These are phyloP conservation scores for Arbutus unedo DNA, from an alignment of 148 eudicot genomes.

Conservation along the genomic window DNA sequence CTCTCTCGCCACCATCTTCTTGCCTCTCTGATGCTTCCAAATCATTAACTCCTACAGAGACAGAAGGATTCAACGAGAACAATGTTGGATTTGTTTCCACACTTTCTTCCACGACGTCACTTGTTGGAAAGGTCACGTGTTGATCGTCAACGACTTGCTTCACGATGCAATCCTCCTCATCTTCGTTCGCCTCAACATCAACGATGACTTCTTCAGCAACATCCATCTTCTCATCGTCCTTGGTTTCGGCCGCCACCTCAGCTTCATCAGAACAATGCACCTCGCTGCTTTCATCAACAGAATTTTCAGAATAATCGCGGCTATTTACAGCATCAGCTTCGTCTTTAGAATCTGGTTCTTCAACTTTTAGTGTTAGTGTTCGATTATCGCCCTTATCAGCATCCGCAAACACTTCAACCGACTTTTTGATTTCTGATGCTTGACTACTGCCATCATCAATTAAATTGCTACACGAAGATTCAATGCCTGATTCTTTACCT, in stretches of 20 bases:
- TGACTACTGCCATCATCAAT: not conserved
- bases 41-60: not conserved
- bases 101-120: constrained; percentile 1
- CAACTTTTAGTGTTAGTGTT: not conserved
- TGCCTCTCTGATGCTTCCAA: not conserved
- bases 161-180: constrained; percentile 19
- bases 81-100: not conserved
- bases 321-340: not conserved
- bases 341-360: not conserved
- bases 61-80: not conserved
- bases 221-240: not conserved
- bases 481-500: not conserved
- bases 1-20: not conserved
- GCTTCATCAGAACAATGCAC: not conserved
- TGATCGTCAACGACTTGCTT: constrained; percentile 15
- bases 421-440: not conserved
- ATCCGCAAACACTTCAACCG: not conserved
- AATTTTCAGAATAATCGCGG: not conserved
- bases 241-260: not conserved
- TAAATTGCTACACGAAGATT: not conserved
- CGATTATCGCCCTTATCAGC: not conserved
- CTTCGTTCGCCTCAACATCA: constrained; percentile 14
- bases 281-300: not conserved
- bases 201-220: not conserved
- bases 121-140: not conserved